Percentiles rank a stretch among this genome's conserved stretches.
Conservation (phyloP, 2,329 filamentous ascomycete genomes). For the Triangularia setosa region DNA sequence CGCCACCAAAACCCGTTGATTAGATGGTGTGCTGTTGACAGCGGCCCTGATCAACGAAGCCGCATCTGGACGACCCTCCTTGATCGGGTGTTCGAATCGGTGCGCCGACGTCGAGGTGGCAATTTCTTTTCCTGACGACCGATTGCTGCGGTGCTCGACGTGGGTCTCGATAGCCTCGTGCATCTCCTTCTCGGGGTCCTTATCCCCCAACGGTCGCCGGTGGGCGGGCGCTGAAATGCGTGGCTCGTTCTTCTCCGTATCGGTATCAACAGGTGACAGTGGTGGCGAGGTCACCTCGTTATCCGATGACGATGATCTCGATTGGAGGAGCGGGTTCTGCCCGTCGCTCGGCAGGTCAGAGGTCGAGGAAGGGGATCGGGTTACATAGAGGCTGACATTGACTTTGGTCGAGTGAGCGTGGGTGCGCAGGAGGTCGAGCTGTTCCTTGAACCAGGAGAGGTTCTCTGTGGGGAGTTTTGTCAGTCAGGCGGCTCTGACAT, state of each 20-base stretch:
- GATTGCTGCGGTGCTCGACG: constrained; percentile 13
- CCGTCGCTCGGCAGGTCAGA: constrained; percentile 1
- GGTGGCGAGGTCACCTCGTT: constrained; percentile 16
- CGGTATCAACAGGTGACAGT: constrained; percentile 16
- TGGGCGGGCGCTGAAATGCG: constrained; percentile 4
- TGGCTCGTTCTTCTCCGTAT: constrained; percentile 14
- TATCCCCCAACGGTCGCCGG: constrained; percentile 2
- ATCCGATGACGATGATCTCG: constrained; percentile 18
- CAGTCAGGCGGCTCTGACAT: constrained; percentile 4
- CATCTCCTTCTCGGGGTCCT: constrained; percentile 25
- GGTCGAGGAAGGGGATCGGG: constrained; percentile 24
- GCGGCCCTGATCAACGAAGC: constrained; percentile 36
- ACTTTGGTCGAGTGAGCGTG: constrained; percentile 38
- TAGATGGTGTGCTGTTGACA: constrained; percentile 31
- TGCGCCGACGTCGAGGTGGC: background rate
- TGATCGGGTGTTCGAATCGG: constrained; percentile 28
- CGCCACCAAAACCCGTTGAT: constrained; percentile 42
- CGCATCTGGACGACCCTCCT: constrained; percentile 40
- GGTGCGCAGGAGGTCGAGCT: constrained; percentile 36
- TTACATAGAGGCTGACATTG: constrained; percentile 38
- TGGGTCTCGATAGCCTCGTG: constrained; percentile 17
- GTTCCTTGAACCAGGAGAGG: constrained; percentile 30
- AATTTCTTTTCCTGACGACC: background rate
- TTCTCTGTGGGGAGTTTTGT: constrained; percentile 25
- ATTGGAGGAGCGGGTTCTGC: background rate